Conservation (phyloP, 192 early-diverging fungal species). For the Tieghemiomyces parasiticus region DNA sequence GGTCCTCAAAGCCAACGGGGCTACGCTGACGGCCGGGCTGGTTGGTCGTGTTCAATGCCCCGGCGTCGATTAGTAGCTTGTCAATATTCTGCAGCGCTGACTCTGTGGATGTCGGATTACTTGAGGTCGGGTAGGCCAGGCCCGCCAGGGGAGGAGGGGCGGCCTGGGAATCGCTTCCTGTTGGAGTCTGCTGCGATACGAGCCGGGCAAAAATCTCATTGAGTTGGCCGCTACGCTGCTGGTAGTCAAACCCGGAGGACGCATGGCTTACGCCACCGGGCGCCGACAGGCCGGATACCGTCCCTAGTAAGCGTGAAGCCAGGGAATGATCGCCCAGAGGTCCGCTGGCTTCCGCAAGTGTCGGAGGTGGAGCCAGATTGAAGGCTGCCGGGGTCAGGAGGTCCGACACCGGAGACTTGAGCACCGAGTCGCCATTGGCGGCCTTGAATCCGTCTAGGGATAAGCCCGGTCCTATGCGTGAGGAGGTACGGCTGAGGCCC, state of each 20-base stretch:
- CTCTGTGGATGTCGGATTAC: background rate
- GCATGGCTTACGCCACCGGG: too few species aligned
- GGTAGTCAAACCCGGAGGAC: too few species aligned
- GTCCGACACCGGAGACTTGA: too few species aligned
- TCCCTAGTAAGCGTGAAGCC: background rate
- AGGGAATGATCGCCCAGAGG: background rate
- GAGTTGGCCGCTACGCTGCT: background rate
- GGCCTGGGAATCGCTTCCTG: background rate
- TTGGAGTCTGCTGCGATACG: background rate
- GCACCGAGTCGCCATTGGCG: too few species aligned
- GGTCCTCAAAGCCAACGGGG: background rate
- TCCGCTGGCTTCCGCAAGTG: too few species aligned
- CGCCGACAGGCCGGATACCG: background rate
- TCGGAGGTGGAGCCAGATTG: too few species aligned
- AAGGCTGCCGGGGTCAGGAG: too few species aligned
- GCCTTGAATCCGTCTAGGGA: background rate
- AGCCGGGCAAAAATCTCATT: slow-evolving; percentile 5
- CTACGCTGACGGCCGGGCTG: background rate
- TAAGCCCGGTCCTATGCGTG: background rate
- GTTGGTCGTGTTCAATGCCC: too few species aligned
- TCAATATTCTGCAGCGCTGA: background rate
- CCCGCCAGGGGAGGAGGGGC: too few species aligned
- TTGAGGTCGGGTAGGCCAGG: background rate
- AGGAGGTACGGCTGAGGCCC: background rate
- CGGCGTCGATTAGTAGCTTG: background rate